phyloP scores from a whole-genome alignment of 2,329 filamentous ascomycete species.

The Monilinia vaccinii-corymbosi region DNA sequence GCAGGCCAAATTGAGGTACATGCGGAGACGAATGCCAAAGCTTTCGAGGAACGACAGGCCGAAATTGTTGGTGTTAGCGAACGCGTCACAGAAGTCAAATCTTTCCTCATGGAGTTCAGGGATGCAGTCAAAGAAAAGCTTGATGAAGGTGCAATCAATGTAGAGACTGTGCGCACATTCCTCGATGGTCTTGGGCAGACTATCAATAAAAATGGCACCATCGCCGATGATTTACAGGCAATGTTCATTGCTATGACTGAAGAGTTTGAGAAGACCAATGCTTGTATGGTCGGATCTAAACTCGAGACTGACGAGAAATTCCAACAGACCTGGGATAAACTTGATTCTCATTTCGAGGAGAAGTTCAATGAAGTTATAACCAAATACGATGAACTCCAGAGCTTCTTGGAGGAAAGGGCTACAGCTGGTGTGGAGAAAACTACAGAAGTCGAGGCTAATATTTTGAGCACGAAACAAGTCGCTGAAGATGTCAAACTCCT shows the following conservation, averaged over 20 bases:
- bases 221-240: constrained; percentile 57
- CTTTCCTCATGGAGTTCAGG: constrained; percentile 68
- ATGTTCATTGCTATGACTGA: constrained; percentile 67
- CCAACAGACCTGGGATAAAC: constrained; percentile 44
- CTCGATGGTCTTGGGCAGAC: constrained; percentile 59
- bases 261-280: constrained; percentile 81
- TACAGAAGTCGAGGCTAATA: constrained; percentile 60
- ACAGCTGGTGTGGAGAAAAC: constrained; percentile 67
- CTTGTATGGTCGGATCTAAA: constrained; percentile 69
- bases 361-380: constrained; percentile 67
- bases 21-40: constrained; percentile 65
- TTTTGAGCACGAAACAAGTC: constrained; percentile 66
- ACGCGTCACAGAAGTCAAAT: constrained; percentile 70
- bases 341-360: constrained; percentile 50
- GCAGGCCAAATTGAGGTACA: constrained; percentile 59
- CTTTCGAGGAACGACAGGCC: constrained; percentile 73
- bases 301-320: constrained; percentile 77
- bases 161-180: constrained; percentile 64
- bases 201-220: constrained; percentile 46
- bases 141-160: constrained; percentile 60
- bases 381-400: constrained; percentile 83
- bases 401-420: constrained; percentile 62
- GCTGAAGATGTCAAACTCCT: constrained; percentile 81
- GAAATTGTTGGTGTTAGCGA: constrained; percentile 74
- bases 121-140: constrained; percentile 68